phyloP scores from a whole-genome alignment of 805 yeast genomes.

The Groenewaldozyma tartarivorans region DNA sequence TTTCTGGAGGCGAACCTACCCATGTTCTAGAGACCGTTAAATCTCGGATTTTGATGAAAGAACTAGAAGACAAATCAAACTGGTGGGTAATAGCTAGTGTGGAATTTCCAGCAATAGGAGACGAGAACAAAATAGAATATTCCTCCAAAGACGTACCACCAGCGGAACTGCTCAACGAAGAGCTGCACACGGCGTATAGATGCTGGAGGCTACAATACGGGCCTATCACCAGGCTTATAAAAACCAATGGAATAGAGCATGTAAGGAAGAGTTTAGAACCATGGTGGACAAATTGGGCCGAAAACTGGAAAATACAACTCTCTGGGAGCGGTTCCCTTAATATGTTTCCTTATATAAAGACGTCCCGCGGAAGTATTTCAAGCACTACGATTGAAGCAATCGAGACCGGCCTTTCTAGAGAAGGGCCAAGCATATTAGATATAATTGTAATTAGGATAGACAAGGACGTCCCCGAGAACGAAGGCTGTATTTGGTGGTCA shows the following conservation, averaged over 20 bases:
- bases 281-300: constrained; percentile 19
- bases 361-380: constrained; percentile 13
- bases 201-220: constrained; percentile 30
- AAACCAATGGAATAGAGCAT: not conserved
- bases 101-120: constrained; percentile 15
- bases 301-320: constrained; percentile 15
- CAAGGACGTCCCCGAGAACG: constrained; percentile 9
- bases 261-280: constrained; percentile 9
- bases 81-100: constrained; percentile 28
- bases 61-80: constrained; percentile 16
- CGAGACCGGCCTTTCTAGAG: constrained; percentile 8
- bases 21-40: constrained; percentile 27
- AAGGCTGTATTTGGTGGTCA: constrained; percentile 16
- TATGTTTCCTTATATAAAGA: constrained; percentile 9
- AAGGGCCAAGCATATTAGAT: constrained; percentile 11
- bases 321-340: constrained; percentile 11
- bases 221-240: constrained; percentile 14
- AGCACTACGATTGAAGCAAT: constrained; percentile 15
- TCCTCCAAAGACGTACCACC: constrained; percentile 1
- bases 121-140: not conserved
- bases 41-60: constrained; percentile 26
- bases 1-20: constrained; percentile 15
- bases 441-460: constrained; percentile 15
- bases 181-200: constrained; percentile 25
- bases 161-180: constrained; percentile 26